A percentile compares a stretch with the other conserved stretches of the same genome.
These are phyloP conservation scores for Taphrina deformans DNA, from an alignment of 1,139 yeast genomes.

Conservation along the genomic window DNA sequence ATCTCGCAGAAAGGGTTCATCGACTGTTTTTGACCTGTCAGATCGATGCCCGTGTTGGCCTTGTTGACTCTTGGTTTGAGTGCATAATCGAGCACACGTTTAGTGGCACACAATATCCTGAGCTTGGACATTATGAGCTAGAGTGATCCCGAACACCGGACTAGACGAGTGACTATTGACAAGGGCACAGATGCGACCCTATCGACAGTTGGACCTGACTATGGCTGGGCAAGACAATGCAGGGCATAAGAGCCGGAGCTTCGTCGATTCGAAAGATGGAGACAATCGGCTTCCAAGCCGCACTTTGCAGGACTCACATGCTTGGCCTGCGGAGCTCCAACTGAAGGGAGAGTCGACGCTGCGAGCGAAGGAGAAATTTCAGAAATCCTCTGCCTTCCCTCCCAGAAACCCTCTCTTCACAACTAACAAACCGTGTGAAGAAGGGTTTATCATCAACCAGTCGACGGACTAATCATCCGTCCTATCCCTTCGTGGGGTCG, in stretches of 20 bases:
- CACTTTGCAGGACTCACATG: too few relatives aligned
- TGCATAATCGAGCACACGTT: slow-evolving; percentile 91
- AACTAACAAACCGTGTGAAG: slow-evolving; percentile 17
- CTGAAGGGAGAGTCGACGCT: too few relatives aligned
- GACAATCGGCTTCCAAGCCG: not conserved
- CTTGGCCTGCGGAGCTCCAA: too few relatives aligned
- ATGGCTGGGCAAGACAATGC: not conserved
- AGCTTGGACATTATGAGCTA: slow-evolving; percentile 20
- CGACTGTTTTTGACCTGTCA: slow-evolving; percentile 63
- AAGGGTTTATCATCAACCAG: slow-evolving; percentile 23
- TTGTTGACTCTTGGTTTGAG: slow-evolving; percentile 90
- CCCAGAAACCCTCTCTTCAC: not conserved
- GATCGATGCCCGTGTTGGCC: slow-evolving; percentile 80
- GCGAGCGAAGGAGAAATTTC: too few relatives aligned
- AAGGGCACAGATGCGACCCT: too few relatives aligned
- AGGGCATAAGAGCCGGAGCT: too few relatives aligned
- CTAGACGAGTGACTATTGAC: not conserved
- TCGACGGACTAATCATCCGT: slow-evolving; percentile 31
- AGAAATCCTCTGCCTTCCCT: not conserved
- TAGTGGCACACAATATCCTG: slow-evolving; percentile 71
- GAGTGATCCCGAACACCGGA: not conserved
- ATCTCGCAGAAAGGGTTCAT: slow-evolving; percentile 97
- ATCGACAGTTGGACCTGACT: too few relatives aligned
- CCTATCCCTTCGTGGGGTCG: slow-evolving; percentile 17
- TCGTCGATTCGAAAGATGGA: not conserved